Evolutionary conservation across 306 rosid species (phyloP), one percentile per base, ranked within the genome.

Genomic region (Hylodesmum podocarpum): DNA sequence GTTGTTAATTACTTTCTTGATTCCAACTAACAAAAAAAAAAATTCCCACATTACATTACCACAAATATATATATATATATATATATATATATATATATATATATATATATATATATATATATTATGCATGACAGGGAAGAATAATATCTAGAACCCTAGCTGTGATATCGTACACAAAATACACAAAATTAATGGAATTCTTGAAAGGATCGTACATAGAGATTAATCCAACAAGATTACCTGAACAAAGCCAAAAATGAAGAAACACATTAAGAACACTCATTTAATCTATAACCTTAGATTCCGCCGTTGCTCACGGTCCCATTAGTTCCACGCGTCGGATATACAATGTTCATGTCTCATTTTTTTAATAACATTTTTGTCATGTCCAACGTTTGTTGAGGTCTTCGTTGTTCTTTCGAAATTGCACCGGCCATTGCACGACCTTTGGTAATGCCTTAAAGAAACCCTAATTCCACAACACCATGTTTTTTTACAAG

Each of bases 351-450:
- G 64, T 72, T 68, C 49, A 7, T 41, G 25, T 0, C 1, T 40
- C 6, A 41, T 61, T 37, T 31, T 47, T 8, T 29, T 68, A 9
- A 66, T 77, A 27, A 2, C 65, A 15, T n/a, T 57, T n/a, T n/a
- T n/a, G n/a, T n/a, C n/a, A n/a, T 33, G 27, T 51, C 46, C 74
- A 75, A 82, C 66, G 83, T 84, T 83, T 64, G 80, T 66, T 43
- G 49, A 72, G 81, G 87, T 84, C 79, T 80, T 86, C 33, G 73
- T 72, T 77, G 21, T 25, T 62, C 24, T 27, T 82, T 78, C 73
- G 74, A 64, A 61, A 58, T 41, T 63, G 86, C 82, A 78, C 89
- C 94, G 88, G 75, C 96, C 97, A 87, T 65, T 74, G 96, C 91
- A 94, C 97, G 97, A 90, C 96, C 90, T 76, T 80, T 63, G 34